phyloP scores from a whole-genome alignment of 371 early-diverging fungal species.

The Lichtheimia ornata region DNA sequence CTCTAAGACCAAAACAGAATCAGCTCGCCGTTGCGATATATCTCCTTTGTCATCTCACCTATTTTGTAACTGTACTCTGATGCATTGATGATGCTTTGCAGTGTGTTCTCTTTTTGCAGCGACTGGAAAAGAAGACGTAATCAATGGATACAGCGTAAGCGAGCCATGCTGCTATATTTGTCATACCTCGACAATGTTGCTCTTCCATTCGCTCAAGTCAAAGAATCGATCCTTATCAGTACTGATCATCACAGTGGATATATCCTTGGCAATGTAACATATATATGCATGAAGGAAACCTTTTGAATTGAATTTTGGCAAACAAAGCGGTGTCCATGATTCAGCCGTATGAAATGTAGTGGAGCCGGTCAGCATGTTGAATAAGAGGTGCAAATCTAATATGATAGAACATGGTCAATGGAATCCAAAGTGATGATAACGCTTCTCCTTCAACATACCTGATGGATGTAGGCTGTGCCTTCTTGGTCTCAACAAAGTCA shows the following conservation, averaged over 20 bases:
- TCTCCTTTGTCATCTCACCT: slow-evolving; percentile 15
- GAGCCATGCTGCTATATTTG: not conserved
- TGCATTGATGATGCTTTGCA: slow-evolving; percentile 29
- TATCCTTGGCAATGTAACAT: slow-evolving; percentile 70
- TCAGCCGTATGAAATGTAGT: slow-evolving; percentile 77
- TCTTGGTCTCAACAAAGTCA: slow-evolving; percentile 77
- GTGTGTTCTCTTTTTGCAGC: slow-evolving; percentile 27
- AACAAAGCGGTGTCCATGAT: slow-evolving; percentile 94
- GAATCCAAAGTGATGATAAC: not conserved
- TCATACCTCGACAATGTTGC: slow-evolving; percentile 61
- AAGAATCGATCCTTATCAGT: slow-evolving; percentile 84
- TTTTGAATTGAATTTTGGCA: slow-evolving; percentile 87
- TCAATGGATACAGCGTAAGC: not conserved
- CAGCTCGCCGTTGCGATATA: not conserved
- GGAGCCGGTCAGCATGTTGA: slow-evolving; percentile 80
- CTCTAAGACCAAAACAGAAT: slow-evolving; percentile 28
- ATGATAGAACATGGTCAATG: not conserved
- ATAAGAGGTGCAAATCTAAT: slow-evolving; percentile 80
- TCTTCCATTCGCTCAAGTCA: slow-evolving; percentile 74
- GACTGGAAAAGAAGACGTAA: slow-evolving; percentile 5
- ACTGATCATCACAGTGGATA: slow-evolving; percentile 77
- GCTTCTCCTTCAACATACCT: slow-evolving; percentile 25
- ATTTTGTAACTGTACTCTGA: slow-evolving; percentile 37
- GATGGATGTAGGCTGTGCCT: slow-evolving; percentile 81
- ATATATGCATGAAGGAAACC: slow-evolving; percentile 91